phyloP scores from a whole-genome alignment of 2,329 filamentous ascomycete genomes.

The Talaromyces verruculosus region DNA sequence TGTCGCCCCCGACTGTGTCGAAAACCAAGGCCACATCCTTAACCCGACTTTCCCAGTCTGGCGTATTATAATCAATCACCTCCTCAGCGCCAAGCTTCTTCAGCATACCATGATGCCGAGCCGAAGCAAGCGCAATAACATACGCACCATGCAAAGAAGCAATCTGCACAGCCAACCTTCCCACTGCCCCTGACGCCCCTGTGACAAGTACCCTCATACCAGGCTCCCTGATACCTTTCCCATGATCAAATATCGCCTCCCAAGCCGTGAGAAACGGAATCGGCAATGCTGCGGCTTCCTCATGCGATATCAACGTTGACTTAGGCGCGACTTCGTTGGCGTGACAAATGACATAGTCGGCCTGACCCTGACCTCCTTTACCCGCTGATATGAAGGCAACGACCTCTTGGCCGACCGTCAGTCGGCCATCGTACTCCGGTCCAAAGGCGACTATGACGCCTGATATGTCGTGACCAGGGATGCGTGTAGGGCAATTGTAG shows the following conservation, averaged over 20 bases:
- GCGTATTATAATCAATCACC: slow-evolving; percentile 6
- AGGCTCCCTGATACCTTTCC: background rate
- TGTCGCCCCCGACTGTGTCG: slow-evolving; percentile 34
- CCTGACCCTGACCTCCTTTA: background rate
- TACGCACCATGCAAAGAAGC: background rate
- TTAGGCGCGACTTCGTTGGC: slow-evolving; percentile 3
- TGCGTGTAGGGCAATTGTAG: background rate
- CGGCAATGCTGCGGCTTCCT: slow-evolving; percentile 1
- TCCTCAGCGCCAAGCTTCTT: background rate
- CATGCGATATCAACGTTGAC: background rate
- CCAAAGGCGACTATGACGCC: background rate
- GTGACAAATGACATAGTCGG: background rate
- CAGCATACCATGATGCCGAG: background rate
- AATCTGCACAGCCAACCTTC: background rate
- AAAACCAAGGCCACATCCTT: slow-evolving; percentile 31
- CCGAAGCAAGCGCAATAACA: slow-evolving; percentile 6
- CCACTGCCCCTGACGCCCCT: slow-evolving; percentile 5
- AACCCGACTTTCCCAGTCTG: background rate
- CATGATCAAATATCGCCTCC: slow-evolving; percentile 9
- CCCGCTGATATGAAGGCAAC: background rate
- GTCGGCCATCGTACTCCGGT: background rate
- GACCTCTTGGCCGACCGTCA: background rate
- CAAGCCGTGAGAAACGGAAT: slow-evolving; percentile 12
- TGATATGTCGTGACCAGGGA: slow-evolving; percentile 11
- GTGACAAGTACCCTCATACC: slow-evolving; percentile 3